Percentiles rank a stretch among this genome's conserved stretches.
Evolutionary conservation across 1,139 yeast genomes (phyloP).

Genomic region (Geotrichum bryndzae): DNA sequence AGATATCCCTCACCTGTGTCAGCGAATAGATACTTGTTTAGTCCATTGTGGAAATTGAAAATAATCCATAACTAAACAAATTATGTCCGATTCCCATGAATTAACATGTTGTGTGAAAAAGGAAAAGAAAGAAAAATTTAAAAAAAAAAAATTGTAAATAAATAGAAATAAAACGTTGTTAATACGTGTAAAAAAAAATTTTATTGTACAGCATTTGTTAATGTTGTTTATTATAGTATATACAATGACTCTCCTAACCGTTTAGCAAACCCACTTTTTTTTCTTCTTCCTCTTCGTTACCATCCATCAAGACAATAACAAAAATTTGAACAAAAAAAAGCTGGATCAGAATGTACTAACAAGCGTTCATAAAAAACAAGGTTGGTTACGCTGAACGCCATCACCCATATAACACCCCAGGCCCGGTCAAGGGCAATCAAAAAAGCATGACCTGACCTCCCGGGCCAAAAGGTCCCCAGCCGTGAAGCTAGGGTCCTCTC

Average conservation of each 20-base stretch:
- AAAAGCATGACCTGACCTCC: slow-evolving; percentile 9
- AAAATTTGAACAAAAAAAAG: slow-evolving; percentile 8
- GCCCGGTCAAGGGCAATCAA: slow-evolving; percentile 38
- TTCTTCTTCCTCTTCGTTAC: background rate
- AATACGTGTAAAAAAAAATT: background rate
- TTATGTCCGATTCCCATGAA: no score
- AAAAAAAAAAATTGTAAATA: no score
- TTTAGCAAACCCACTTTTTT: background rate
- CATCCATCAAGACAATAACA: slow-evolving; percentile 3
- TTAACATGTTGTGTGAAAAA: no score
- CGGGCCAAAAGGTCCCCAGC: background rate
- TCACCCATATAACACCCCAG: slow-evolving; percentile 35
- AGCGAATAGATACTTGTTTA: background rate
- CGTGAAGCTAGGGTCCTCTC: background rate
- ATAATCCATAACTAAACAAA: no score
- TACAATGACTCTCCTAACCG: slow-evolving; percentile 14
- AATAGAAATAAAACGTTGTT: no score
- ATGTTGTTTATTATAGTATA: background rate
- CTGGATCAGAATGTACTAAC: slow-evolving; percentile 30
- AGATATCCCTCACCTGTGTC: slow-evolving; percentile 4
- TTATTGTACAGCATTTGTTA: background rate
- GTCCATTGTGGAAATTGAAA: background rate
- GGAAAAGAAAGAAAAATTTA: no score
- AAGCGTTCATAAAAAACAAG: slow-evolving; percentile 36
- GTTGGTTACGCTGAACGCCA: slow-evolving; percentile 37